A percentile compares a stretch with the other conserved stretches of the same genome.
Conservation (phyloP, 2,329 filamentous ascomycete genomes). For the Penicillium aurantiogriseum region DNA sequence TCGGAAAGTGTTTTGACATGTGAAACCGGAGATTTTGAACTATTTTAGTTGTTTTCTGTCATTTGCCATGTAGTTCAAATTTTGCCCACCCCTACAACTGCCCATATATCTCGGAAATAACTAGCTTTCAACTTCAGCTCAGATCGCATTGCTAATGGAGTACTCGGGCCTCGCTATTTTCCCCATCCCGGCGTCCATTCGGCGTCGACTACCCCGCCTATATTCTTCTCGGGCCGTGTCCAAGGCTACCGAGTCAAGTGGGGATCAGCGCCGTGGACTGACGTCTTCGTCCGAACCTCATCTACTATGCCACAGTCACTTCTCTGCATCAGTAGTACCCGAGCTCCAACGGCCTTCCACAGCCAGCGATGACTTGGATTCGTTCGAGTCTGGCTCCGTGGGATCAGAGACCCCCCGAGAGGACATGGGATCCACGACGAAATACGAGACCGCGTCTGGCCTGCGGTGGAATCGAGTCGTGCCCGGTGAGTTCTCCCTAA, state of each 20-base stretch:
- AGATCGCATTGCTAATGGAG: constrained; percentile 13
- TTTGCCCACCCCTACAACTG: not conserved
- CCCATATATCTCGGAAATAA: not conserved
- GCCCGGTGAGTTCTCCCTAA: constrained; percentile 26
- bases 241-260: constrained; percentile 2
- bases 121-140: not conserved
- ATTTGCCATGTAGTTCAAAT: not conserved
- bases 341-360: constrained; percentile 19
- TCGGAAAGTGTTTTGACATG: not conserved
- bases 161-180: constrained; percentile 21
- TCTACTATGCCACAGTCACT: constrained; percentile 8
- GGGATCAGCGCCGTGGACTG: constrained; percentile 9
- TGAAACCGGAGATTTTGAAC: not conserved
- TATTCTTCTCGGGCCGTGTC: constrained; percentile 20
- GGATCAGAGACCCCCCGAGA: constrained; percentile 12
- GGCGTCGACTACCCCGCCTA: constrained; percentile 28
- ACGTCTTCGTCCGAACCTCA: constrained; percentile 19
- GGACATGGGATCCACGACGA: constrained; percentile 10
- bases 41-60: not conserved
- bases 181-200: constrained; percentile 30
- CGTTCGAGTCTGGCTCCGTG: constrained; percentile 17
- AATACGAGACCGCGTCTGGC: constrained; percentile 34
- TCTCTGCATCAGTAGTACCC: not conserved
- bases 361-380: constrained; percentile 22
- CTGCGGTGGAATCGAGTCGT: constrained; percentile 37